These are phyloP conservation scores for Ophiocordyceps sinensis DNA, from an alignment of 2,329 filamentous ascomycete genomes.

Conservation along the genomic window DNA sequence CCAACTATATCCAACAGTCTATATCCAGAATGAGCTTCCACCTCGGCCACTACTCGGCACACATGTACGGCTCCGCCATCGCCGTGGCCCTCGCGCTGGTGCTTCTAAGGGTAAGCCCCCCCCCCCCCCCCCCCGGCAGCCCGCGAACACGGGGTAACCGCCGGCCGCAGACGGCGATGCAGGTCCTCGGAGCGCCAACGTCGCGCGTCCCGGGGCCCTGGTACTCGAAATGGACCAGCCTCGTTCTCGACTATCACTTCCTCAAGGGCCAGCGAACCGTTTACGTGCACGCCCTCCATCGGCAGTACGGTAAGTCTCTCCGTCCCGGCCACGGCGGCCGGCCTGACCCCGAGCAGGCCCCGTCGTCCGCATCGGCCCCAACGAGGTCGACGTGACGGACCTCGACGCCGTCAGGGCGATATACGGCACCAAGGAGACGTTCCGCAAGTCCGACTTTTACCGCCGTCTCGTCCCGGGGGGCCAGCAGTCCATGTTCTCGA, in stretches of 20 bases:
- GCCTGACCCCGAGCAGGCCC: no score
- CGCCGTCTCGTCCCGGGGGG: constrained; percentile 5
- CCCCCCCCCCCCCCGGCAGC: no score
- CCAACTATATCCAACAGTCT: no score
- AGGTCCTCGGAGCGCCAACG: constrained; percentile 1
- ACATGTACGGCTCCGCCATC: no score
- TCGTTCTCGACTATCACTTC: constrained; percentile 6
- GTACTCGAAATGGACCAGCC: constrained; percentile 9
- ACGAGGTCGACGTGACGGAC: constrained; percentile 9
- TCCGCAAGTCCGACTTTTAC: constrained; percentile 12
- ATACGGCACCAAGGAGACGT: constrained; percentile 13
- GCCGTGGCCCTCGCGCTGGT: no score
- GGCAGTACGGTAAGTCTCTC: constrained; percentile 9
- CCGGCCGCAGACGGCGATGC: not conserved
- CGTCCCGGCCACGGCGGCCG: not conserved
- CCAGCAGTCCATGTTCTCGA: constrained; percentile 20
- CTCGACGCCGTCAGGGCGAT: constrained; percentile 14
- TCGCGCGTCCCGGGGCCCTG: constrained; percentile 11
- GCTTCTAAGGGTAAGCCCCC: no score
- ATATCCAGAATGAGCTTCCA: no score
- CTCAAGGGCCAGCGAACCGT: constrained; percentile 4
- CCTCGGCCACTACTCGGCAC: no score
- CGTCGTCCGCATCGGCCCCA: constrained; percentile 11
- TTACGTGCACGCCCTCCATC: constrained; percentile 11
- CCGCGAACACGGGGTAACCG: no score